A percentile compares a stretch with the other conserved stretches of the same genome.
These are phyloP conservation scores for Cubamyces sp. DNA, from an alignment of 768 basidiomycete species.

Conservation along the genomic window DNA sequence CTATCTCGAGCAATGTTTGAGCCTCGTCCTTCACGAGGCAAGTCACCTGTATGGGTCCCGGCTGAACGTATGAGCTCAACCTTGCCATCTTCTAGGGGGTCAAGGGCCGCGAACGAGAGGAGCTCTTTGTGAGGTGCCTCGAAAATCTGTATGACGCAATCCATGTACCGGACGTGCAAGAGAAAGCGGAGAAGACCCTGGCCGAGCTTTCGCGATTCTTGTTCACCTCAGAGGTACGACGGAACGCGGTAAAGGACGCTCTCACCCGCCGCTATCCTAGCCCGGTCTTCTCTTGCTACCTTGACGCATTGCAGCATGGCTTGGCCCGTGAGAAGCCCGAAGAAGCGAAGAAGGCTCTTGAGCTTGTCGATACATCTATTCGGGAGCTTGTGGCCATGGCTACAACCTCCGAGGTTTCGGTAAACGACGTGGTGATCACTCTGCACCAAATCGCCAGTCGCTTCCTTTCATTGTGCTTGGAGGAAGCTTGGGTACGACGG, in stretches of 20 bases:
- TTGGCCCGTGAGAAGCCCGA: slow-evolving; percentile 67
- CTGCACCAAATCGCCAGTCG: slow-evolving; percentile 83
- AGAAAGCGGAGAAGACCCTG: slow-evolving; percentile 71
- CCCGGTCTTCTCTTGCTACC: slow-evolving; percentile 63
- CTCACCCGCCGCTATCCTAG: slow-evolving; percentile 59
- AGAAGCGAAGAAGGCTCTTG: slow-evolving; percentile 62
- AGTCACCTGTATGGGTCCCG: not conserved
- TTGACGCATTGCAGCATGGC: slow-evolving; percentile 82
- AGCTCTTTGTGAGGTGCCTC: slow-evolving; percentile 68
- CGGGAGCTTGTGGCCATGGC: slow-evolving; percentile 66
- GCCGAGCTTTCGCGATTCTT: slow-evolving; percentile 69
- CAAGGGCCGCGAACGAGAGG: slow-evolving; percentile 71
- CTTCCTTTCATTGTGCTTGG: slow-evolving; percentile 85
- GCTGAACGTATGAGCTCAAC: not conserved
- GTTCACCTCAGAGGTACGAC: slow-evolving; percentile 75
- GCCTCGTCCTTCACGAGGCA: slow-evolving; percentile 80
- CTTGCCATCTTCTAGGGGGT: slow-evolving; percentile 54
- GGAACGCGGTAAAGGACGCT: slow-evolving; percentile 56
- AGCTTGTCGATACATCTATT: slow-evolving; percentile 64
- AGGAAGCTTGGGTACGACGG: slow-evolving; percentile 89
- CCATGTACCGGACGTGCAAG: slow-evolving; percentile 67
- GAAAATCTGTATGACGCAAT: slow-evolving; percentile 82
- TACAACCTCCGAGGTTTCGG: slow-evolving; percentile 47
- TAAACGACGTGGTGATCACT: slow-evolving; percentile 63
- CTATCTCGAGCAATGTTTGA: slow-evolving; percentile 71